Evolutionary conservation across 1,284 basidiomycete species (phyloP).

Genomic region (Heliocybe sulcata): DNA sequence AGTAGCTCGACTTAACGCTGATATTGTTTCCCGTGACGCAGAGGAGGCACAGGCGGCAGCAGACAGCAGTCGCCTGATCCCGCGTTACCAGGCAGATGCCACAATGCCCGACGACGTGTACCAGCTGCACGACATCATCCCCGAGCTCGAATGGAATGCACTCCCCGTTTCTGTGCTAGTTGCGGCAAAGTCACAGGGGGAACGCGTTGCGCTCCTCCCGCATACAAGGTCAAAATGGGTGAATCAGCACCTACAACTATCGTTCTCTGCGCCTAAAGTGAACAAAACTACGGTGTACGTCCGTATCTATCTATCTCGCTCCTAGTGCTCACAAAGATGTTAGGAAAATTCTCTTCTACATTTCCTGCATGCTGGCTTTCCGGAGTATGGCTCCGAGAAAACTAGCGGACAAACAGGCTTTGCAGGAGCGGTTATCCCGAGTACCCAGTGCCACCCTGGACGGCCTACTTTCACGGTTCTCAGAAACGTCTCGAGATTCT

Average conservation of each 20-base stretch:
- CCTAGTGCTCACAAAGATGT: not conserved
- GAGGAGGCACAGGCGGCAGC: slow-evolving; percentile 59
- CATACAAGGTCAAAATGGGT: slow-evolving; percentile 64
- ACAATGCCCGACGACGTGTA: slow-evolving; percentile 69
- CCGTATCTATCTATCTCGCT: not conserved
- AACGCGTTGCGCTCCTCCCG: slow-evolving; percentile 52
- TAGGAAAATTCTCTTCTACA: slow-evolving; percentile 75
- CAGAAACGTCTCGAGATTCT: slow-evolving; percentile 61
- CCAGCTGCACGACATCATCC: slow-evolving; percentile 67
- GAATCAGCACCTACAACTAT: slow-evolving; percentile 43
- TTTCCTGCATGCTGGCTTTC: slow-evolving; percentile 72
- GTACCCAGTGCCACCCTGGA: slow-evolving; percentile 67
- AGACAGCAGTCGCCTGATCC: slow-evolving; percentile 66
- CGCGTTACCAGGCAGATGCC: slow-evolving; percentile 62
- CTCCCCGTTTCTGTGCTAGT: slow-evolving; percentile 49
- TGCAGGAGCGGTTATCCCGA: slow-evolving; percentile 47
- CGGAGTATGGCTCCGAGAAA: slow-evolving; percentile 36
- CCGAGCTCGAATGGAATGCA: slow-evolving; percentile 70
- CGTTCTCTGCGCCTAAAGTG: slow-evolving; percentile 37
- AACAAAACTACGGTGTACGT: slow-evolving; percentile 53
- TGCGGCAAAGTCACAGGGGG: slow-evolving; percentile 37
- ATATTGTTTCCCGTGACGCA: slow-evolving; percentile 16
- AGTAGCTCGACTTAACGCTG: not conserved
- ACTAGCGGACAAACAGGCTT: slow-evolving; percentile 37
- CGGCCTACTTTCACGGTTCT: slow-evolving; percentile 73